phyloP scores from a whole-genome alignment of 225 moss, liverwort and hornwort genomes.

The Pseudoscleropodium purum region DNA sequence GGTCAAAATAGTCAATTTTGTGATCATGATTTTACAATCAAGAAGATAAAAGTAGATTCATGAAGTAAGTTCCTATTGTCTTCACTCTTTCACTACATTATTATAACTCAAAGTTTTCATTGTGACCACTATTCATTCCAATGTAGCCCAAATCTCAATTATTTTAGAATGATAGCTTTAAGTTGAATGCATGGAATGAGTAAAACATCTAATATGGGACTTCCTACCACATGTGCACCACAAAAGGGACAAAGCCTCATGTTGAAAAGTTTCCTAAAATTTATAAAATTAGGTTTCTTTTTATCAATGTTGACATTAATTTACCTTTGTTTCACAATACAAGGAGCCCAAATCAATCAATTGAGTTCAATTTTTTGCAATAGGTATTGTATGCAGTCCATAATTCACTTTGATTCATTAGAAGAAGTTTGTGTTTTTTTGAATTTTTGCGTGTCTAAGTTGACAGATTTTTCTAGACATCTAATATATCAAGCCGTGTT shows the following conservation, averaged over 20 bases:
- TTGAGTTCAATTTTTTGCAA: background rate
- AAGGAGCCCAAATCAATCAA: rapidly evolving
- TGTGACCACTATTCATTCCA: background rate
- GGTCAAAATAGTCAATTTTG: too few species aligned
- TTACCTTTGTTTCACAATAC: background rate
- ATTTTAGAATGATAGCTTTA: background rate
- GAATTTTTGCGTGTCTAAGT: too few species aligned
- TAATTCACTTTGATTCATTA: too few species aligned
- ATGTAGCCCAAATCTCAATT: background rate
- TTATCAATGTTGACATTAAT: background rate
- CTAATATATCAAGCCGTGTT: too few species aligned
- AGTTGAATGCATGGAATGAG: too few species aligned
- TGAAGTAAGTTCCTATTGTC: background rate
- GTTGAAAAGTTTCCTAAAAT: too few species aligned
- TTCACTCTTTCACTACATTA: background rate
- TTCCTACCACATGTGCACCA: background rate
- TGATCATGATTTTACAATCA: background rate
- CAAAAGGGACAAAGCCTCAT: rapidly evolving
- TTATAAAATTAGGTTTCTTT: background rate
- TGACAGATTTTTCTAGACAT: too few species aligned
- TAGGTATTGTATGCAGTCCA: rapidly evolving
- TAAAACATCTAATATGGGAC: background rate
- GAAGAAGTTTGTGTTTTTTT: too few species aligned
- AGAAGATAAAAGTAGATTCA: background rate
- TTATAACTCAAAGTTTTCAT: background rate